These are phyloP conservation scores for Pseudomassariella vexata DNA, from an alignment of 2,329 filamentous ascomycete species.

Conservation along the genomic window DNA sequence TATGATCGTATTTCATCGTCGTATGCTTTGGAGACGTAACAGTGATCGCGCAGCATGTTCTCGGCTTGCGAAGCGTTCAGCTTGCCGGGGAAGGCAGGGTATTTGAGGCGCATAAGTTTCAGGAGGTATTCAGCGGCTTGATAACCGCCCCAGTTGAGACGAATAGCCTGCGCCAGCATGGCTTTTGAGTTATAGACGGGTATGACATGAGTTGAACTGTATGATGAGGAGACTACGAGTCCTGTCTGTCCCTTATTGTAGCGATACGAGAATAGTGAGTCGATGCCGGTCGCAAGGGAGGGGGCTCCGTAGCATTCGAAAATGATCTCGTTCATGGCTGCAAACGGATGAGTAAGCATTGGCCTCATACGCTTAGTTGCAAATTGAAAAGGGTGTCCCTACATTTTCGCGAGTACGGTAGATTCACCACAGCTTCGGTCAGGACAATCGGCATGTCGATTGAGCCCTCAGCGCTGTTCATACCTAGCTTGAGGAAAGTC, in stretches of 20 bases:
- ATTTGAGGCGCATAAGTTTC: slow-evolving; percentile 86
- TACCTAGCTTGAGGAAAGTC: slow-evolving; percentile 85
- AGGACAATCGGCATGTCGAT: slow-evolving; percentile 87
- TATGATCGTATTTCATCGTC: slow-evolving; percentile 69
- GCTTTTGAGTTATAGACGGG: slow-evolving; percentile 85
- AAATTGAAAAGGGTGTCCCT: slow-evolving; percentile 27
- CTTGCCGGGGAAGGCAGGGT: slow-evolving; percentile 82
- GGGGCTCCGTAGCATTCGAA: slow-evolving; percentile 95
- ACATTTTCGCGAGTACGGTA: slow-evolving; percentile 86
- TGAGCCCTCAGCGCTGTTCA: slow-evolving; percentile 67
- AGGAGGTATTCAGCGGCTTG: slow-evolving; percentile 87
- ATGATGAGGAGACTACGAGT: slow-evolving; percentile 83
- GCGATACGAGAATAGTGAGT: slow-evolving; percentile 91
- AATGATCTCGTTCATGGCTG: slow-evolving; percentile 94
- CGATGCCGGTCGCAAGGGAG: slow-evolving; percentile 87
- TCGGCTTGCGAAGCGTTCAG: slow-evolving; percentile 83
- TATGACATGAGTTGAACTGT: slow-evolving; percentile 92
- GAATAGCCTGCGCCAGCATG: slow-evolving; percentile 75
- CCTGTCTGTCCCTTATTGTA: slow-evolving; percentile 87
- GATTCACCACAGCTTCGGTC: slow-evolving; percentile 90
- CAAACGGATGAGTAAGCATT: slow-evolving; percentile 7
- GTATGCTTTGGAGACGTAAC: slow-evolving; percentile 82
- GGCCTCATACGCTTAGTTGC: background rate
- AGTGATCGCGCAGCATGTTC: slow-evolving; percentile 80
- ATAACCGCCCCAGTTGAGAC: slow-evolving; percentile 91